phyloP scores from a whole-genome alignment of 2,329 filamentous ascomycete species.

The Pleomassaria siparia region DNA sequence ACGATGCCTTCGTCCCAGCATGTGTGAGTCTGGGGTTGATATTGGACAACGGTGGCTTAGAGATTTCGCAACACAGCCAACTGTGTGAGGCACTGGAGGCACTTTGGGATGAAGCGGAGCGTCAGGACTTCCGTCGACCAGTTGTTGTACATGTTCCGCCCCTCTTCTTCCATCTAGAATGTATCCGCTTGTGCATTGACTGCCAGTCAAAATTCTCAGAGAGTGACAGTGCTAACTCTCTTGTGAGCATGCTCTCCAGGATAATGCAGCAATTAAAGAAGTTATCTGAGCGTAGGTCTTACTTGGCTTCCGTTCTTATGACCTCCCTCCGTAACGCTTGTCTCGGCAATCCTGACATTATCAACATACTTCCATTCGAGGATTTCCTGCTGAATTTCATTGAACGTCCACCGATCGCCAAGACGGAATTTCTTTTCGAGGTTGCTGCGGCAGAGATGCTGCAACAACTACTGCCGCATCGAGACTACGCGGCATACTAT shows the following conservation, averaged over 20 bases:
- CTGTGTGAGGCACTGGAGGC: conserved; percentile 31
- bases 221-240: background rate
- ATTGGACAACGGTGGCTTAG: conserved; percentile 15
- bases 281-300: conserved; percentile 38
- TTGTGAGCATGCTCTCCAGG: conserved; percentile 25
- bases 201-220: conserved; percentile 1
- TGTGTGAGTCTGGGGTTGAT: conserved; percentile 25
- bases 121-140: conserved; percentile 49
- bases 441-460: conserved; percentile 41
- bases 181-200: conserved; percentile 21
- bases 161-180: conserved; percentile 40
- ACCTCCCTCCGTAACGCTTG: conserved; percentile 35
- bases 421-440: conserved; percentile 50
- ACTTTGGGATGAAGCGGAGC: conserved; percentile 52
- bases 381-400: conserved; percentile 45
- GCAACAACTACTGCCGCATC: conserved; percentile 29
- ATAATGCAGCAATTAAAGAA: conserved; percentile 27
- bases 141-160: conserved; percentile 41
- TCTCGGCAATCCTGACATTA: conserved; percentile 27
- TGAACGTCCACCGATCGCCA: conserved; percentile 45
- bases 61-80: conserved; percentile 14
- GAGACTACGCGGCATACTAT: conserved; percentile 48
- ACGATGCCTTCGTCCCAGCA: conserved; percentile 26
- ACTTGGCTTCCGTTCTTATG: conserved; percentile 34
- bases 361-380: conserved; percentile 39